These are phyloP conservation scores for Plasmodium gonderi DNA, from an alignment of 169 alveolate species.

Conservation along the genomic window DNA sequence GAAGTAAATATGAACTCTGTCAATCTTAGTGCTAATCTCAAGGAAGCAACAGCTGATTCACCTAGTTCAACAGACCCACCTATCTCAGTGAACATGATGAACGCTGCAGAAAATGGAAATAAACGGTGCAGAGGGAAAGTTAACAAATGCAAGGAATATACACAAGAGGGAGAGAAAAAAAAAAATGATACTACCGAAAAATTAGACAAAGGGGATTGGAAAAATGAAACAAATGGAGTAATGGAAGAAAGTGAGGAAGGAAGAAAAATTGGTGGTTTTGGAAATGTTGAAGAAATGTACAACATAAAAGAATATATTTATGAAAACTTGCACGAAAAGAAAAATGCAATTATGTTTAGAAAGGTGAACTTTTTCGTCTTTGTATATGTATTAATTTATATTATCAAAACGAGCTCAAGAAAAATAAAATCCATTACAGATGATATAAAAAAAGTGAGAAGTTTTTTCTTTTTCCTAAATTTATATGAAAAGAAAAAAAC, in stretches of 20 bases:
- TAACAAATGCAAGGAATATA: neutral
- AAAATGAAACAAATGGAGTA: neutral
- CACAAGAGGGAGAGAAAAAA: neutral
- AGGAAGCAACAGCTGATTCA: no score
- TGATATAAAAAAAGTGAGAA: slow-evolving; percentile 45
- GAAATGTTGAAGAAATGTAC: neutral
- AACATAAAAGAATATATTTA: slow-evolving; percentile 46
- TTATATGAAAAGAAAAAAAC: slow-evolving; percentile 63
- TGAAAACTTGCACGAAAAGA: slow-evolving; percentile 11
- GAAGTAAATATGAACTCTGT: no score
- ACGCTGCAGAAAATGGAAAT: neutral
- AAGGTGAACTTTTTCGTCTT: slow-evolving; percentile 48
- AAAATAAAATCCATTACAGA: slow-evolving; percentile 33
- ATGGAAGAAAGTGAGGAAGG: neutral
- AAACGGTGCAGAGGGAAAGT: neutral
- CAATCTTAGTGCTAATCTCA: no score
- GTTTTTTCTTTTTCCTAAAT: slow-evolving; percentile 47
- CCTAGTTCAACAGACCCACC: no score
- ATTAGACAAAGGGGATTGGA: neutral
- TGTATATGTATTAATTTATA: slow-evolving; percentile 38
- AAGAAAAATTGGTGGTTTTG: neutral
- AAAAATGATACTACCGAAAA: neutral
- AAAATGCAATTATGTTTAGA: slow-evolving; percentile 47
- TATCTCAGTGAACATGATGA: no score
- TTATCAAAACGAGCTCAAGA: slow-evolving; percentile 54